Conservation (phyloP, 164 flowering plant species). For the Dillenia turbinata region DNA sequence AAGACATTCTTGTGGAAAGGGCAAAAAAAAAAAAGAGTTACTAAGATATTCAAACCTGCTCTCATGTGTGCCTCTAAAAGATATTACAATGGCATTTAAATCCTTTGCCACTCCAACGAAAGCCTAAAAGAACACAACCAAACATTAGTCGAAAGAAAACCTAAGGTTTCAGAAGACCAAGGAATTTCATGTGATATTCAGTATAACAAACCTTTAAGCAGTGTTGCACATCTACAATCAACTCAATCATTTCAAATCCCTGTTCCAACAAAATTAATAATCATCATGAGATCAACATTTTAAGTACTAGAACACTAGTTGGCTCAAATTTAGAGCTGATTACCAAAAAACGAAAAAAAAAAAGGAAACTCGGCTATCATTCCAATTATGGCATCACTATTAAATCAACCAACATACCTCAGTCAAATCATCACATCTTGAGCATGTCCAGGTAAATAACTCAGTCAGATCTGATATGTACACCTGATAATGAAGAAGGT, state of each 20-base stretch:
- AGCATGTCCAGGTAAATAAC: conserved; percentile 93
- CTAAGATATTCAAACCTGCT: conserved; percentile 45
- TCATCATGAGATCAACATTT: not conserved
- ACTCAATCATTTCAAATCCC: conserved; percentile 90
- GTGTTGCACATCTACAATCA: conserved; percentile 84
- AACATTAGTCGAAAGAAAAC: not conserved
- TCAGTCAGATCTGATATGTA: conserved; percentile 88
- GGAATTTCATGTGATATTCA: not conserved
- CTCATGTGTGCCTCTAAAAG: conserved; percentile 96
- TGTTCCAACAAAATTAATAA: conserved; percentile 21
- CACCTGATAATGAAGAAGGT: conserved; percentile 47
- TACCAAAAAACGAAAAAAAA: not conserved
- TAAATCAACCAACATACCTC: conserved; percentile 40
- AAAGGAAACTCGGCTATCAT: not conserved
- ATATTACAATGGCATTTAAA: conserved; percentile 81
- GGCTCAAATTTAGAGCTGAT: too few relatives aligned
- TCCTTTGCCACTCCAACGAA: conserved; percentile 88
- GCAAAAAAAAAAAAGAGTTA: conserved; percentile 2
- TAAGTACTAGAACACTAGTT: too few relatives aligned
- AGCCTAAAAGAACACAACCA: conserved; percentile 41
- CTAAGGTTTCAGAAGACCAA: not conserved
- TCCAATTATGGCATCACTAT: too few relatives aligned
- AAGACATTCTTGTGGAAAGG: too few relatives aligned
- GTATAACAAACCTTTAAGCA: conserved; percentile 77
- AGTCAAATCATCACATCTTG: conserved; percentile 71